These are phyloP conservation scores for Eucalyptus tenuipes DNA, from an alignment of 345 rosid species.

Conservation along the genomic window DNA sequence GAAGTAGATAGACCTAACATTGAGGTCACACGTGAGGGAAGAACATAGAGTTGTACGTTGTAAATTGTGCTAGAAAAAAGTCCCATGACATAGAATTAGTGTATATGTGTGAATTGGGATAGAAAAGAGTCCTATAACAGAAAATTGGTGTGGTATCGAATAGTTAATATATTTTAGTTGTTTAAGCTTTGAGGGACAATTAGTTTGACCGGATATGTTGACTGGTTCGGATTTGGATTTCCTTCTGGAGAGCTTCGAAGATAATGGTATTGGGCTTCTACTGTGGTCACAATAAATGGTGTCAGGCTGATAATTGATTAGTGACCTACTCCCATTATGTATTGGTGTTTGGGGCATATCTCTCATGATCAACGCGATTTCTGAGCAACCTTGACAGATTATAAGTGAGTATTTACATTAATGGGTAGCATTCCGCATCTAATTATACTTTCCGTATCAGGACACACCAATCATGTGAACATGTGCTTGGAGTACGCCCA, in stretches of 20 bases:
- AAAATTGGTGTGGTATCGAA: neutral
- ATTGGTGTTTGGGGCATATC: neutral
- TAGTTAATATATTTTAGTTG: neutral
- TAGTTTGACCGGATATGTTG: neutral
- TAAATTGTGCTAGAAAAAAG: too few species aligned
- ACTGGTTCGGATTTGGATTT: fast-evolving
- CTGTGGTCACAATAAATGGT: neutral
- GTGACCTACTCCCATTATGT: neutral
- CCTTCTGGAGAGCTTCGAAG: neutral
- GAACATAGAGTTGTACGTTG: too few species aligned
- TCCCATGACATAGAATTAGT: too few species aligned
- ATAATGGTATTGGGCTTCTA: neutral
- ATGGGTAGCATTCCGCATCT: neutral
- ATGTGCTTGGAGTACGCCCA: neutral
- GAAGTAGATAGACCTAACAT: neutral
- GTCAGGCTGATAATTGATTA: neutral
- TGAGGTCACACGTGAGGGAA: neutral
- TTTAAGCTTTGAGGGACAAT: neutral
- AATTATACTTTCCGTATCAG: neutral
- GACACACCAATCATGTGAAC: neutral
- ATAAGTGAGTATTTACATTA: neutral
- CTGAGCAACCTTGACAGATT: neutral
- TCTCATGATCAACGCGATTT: neutral
- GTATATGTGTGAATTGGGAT: neutral
- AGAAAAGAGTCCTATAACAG: too few species aligned